A percentile compares a stretch with the other conserved stretches of the same genome.
Conservation (phyloP, 352 stramenopile species). For the Globisporangium radiosum region DNA sequence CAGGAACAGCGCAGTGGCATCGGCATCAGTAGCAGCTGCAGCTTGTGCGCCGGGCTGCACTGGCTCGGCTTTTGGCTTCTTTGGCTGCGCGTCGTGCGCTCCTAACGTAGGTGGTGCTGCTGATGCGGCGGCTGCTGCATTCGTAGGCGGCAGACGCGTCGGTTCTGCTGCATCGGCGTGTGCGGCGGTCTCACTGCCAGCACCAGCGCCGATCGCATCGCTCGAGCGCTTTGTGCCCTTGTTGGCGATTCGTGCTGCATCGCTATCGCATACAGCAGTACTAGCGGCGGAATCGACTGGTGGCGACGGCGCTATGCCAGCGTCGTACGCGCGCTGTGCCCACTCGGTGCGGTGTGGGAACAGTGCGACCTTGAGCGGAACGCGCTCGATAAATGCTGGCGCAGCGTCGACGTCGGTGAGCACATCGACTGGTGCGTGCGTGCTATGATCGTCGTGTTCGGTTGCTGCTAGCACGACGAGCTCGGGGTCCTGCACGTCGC, state of each 20-base stretch:
- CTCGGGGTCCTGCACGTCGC: constrained; percentile 69
- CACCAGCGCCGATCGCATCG: constrained; percentile 19
- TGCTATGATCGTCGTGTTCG: not conserved
- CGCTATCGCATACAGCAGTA: not conserved
- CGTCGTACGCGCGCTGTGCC: constrained; percentile 29
- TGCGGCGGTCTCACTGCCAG: not conserved
- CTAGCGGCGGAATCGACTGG: not conserved
- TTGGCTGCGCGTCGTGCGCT: no score
- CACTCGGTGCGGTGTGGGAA: constrained; percentile 56
- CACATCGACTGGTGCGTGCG: not conserved
- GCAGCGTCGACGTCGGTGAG: constrained; percentile 9
- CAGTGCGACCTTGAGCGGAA: constrained; percentile 54
- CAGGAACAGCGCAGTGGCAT: not conserved
- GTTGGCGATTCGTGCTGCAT: not conserved
- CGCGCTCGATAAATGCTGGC: constrained; percentile 47
- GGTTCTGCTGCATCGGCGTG: not conserved
- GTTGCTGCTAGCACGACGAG: constrained; percentile 36
- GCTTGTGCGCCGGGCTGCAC: constrained; percentile 14
- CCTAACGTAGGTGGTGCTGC: no score
- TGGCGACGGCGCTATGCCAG: not conserved
- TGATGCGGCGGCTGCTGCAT: no score
- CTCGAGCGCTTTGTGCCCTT: constrained; percentile 46
- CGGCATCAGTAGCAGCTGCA: not conserved
- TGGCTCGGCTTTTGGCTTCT: not conserved
- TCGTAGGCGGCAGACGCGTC: no score